These are phyloP conservation scores for Colletotrichum sp. DNA, from an alignment of 2,329 filamentous ascomycete species.

Conservation along the genomic window DNA sequence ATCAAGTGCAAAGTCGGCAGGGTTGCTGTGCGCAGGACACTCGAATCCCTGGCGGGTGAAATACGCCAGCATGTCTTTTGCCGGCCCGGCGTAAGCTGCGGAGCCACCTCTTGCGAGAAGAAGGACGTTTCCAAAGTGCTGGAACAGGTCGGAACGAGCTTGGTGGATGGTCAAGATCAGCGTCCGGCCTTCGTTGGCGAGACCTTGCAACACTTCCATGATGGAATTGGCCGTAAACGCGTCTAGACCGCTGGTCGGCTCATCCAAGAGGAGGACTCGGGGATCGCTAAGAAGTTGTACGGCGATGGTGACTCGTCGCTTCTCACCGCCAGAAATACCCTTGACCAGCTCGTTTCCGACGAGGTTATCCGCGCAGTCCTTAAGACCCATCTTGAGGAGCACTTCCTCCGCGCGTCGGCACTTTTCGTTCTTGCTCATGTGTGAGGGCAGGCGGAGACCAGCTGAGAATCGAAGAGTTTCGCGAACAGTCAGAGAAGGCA, in stretches of 20 bases:
- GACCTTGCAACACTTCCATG: slow-evolving; percentile 72
- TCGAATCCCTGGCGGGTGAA: slow-evolving; percentile 64
- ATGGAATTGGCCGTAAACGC: slow-evolving; percentile 81
- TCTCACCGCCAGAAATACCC: slow-evolving; percentile 81
- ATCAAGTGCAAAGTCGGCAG: slow-evolving; percentile 79
- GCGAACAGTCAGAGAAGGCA: slow-evolving; percentile 76
- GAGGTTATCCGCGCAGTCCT: slow-evolving; percentile 78
- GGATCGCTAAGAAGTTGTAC: slow-evolving; percentile 80
- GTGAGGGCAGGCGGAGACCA: slow-evolving; percentile 71
- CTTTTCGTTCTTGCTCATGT: slow-evolving; percentile 74
- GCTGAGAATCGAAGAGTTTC: slow-evolving; percentile 77
- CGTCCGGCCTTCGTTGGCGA: slow-evolving; percentile 76
- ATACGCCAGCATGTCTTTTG: slow-evolving; percentile 68
- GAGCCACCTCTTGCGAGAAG: slow-evolving; percentile 73
- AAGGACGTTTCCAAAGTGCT: slow-evolving; percentile 73
- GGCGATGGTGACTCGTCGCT: slow-evolving; percentile 77
- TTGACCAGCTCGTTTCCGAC: slow-evolving; percentile 76
- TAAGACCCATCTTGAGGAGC: slow-evolving; percentile 75
- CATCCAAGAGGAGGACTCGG: slow-evolving; percentile 74
- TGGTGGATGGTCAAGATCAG: slow-evolving; percentile 81
- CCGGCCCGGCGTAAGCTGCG: slow-evolving; percentile 70
- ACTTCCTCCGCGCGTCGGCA: slow-evolving; percentile 72
- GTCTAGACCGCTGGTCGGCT: slow-evolving; percentile 78
- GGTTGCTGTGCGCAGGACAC: slow-evolving; percentile 74
- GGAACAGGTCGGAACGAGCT: slow-evolving; percentile 74